phyloP scores from a whole-genome alignment of 2,329 filamentous ascomycete species.

The Plectosphaerella sp. region DNA sequence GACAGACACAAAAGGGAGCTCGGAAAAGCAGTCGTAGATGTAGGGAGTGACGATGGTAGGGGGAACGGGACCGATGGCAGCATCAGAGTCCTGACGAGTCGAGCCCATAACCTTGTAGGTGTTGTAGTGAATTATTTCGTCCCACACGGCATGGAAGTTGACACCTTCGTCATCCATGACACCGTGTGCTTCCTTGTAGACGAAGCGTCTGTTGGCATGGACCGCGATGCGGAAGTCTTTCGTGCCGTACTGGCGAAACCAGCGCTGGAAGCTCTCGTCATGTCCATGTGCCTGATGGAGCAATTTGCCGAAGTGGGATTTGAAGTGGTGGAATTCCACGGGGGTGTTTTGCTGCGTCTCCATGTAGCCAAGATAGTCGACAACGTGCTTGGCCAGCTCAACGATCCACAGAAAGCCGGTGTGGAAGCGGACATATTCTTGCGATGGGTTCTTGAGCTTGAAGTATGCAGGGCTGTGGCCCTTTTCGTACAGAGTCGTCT shows the following conservation, averaged over 20 bases:
- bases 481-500: slow-evolving; percentile 40
- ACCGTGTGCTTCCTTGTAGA: slow-evolving; percentile 60
- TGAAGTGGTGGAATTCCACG: slow-evolving; percentile 54
- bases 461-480: slow-evolving; percentile 48
- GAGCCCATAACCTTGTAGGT: slow-evolving; percentile 23
- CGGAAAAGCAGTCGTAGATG: slow-evolving; percentile 57
- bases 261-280: slow-evolving; percentile 40
- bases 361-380: slow-evolving; percentile 54
- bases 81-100: background rate
- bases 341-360: slow-evolving; percentile 21
- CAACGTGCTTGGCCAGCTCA: slow-evolving; percentile 64
- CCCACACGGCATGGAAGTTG: slow-evolving; percentile 45
- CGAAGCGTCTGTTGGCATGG: slow-evolving; percentile 54
- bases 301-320: slow-evolving; percentile 53
- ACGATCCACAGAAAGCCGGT: slow-evolving; percentile 66
- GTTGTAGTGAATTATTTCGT: slow-evolving; percentile 37
- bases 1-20: slow-evolving; percentile 54
- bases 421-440: slow-evolving; percentile 60
- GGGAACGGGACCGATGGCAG: slow-evolving; percentile 4
- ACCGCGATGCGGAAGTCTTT: slow-evolving; percentile 62
- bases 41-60: slow-evolving; percentile 68
- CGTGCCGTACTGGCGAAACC: slow-evolving; percentile 44
- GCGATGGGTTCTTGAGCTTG: slow-evolving; percentile 48
- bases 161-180: slow-evolving; percentile 29
- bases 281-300: slow-evolving; percentile 37